These are phyloP conservation scores for Saccharomyces jurei DNA, from an alignment of 805 yeast species.

Conservation along the genomic window DNA sequence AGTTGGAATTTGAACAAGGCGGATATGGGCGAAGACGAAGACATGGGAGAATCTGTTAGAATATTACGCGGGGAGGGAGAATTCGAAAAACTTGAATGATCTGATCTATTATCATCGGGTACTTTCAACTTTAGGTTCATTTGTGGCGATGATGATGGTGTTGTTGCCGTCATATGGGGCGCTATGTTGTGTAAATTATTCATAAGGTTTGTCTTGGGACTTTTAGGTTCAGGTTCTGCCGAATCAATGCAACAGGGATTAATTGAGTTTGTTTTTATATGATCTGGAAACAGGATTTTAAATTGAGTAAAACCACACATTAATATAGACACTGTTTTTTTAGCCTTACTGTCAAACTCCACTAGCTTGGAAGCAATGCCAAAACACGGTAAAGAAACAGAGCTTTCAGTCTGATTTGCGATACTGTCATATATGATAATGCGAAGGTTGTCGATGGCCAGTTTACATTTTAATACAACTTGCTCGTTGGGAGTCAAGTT, in stretches of 20 bases:
- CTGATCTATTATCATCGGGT: not conserved
- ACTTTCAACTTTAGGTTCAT: constrained; percentile 5
- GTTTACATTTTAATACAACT: constrained; percentile 2
- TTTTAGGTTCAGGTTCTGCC: not conserved
- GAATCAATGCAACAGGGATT: not conserved
- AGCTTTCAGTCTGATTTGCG: constrained; percentile 14
- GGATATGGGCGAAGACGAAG: constrained; percentile 28
- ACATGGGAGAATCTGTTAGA: constrained; percentile 18
- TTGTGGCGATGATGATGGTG: not conserved
- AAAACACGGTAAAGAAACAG: constrained; percentile 21
- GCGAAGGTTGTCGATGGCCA: constrained; percentile 10
- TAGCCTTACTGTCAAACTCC: constrained; percentile 3
- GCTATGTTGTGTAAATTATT: not conserved
- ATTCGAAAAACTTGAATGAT: not conserved
- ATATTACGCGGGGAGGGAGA: not conserved
- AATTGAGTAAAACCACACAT: constrained; percentile 19
- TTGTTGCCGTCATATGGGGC: not conserved
- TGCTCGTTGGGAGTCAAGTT: constrained; percentile 49
- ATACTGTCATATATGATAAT: constrained; percentile 23
- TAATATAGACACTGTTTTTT: constrained; percentile 11
- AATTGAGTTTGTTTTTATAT: not conserved
- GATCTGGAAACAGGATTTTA: constrained; percentile 13
- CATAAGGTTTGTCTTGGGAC: not conserved
- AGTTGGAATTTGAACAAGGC: constrained; percentile 27
- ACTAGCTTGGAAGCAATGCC: constrained; percentile 24